Evolutionary conservation across 306 rosid genomes (phyloP).

Genomic region (Cotoneaster glaucophyllus): DNA sequence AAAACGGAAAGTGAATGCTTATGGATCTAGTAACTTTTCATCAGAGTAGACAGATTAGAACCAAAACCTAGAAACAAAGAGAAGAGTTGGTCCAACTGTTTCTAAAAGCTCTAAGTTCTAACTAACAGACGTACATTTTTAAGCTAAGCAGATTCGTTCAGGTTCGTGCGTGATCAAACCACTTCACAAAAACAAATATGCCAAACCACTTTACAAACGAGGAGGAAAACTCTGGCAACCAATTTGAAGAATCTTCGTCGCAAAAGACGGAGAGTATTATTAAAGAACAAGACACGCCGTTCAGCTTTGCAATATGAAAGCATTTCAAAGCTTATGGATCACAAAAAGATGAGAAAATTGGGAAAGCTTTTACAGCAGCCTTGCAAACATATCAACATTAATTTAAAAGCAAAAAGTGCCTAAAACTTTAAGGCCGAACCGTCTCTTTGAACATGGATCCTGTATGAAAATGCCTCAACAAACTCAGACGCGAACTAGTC

Average conservation of each 20-base stretch:
- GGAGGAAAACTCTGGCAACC: background rate
- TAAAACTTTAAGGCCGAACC: conserved; percentile 5
- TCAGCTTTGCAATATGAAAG: background rate
- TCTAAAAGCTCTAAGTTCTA: background rate
- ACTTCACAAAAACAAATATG: background rate
- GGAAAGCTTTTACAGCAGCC: background rate
- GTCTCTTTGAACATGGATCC: conserved; percentile 1
- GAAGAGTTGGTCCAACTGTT: background rate
- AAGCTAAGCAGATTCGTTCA: background rate
- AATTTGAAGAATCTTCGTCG: background rate
- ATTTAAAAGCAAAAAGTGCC: background rate
- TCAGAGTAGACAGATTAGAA: background rate
- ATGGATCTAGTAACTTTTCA: background rate
- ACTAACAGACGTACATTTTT: background rate
- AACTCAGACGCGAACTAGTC: conserved; percentile 26
- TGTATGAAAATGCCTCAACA: conserved; percentile 18
- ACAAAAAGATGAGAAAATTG: background rate
- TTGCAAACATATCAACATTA: conserved; percentile 26
- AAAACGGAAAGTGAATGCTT: background rate
- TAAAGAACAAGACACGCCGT: background rate
- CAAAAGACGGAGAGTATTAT: background rate
- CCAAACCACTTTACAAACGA: background rate
- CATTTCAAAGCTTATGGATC: background rate
- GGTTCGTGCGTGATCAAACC: background rate
- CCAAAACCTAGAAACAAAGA: background rate